Evolutionary conservation across 164 flowering plant genomes (phyloP).

Genomic region (Euptelea pleiosperma): DNA sequence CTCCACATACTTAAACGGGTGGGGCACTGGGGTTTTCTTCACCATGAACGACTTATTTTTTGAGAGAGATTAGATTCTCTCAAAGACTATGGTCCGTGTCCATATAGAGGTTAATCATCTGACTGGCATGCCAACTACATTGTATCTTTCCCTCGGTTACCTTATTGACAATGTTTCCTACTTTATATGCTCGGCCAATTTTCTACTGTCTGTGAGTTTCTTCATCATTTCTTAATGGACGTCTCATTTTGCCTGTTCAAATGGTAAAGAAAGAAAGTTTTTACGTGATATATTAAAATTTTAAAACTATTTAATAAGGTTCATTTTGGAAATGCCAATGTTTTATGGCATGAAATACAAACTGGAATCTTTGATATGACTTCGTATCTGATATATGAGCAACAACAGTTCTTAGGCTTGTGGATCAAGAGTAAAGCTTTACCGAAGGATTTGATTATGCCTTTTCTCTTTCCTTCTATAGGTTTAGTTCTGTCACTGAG

Average conservation of each 20-base stretch:
- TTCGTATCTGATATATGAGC: constrained; percentile 1
- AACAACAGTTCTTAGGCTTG: neutral
- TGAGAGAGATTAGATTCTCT: neutral
- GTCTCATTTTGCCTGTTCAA: no score
- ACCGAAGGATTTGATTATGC: constrained; percentile 4
- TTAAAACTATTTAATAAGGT: neutral
- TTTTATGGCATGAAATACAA: neutral
- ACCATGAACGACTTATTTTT: neutral
- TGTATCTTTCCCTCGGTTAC: no score
- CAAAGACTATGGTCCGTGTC: no score
- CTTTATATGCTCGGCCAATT: no score
- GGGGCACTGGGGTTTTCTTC: neutral
- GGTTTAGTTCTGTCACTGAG: constrained; percentile 98
- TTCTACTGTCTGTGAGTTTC: no score
- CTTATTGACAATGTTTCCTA: neutral
- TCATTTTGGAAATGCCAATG: neutral
- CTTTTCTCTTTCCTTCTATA: constrained; percentile 25
- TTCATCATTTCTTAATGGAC: no score
- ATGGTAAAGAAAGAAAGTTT: no score
- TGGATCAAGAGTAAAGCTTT: constrained; percentile 5
- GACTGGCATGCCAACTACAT: no score
- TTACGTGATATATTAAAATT: no score
- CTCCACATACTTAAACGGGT: neutral
- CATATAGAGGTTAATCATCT: no score
- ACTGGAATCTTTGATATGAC: neutral